These are phyloP conservation scores for Pythium guiyangense DNA, from an alignment of 352 stramenopile species.

Conservation along the genomic window DNA sequence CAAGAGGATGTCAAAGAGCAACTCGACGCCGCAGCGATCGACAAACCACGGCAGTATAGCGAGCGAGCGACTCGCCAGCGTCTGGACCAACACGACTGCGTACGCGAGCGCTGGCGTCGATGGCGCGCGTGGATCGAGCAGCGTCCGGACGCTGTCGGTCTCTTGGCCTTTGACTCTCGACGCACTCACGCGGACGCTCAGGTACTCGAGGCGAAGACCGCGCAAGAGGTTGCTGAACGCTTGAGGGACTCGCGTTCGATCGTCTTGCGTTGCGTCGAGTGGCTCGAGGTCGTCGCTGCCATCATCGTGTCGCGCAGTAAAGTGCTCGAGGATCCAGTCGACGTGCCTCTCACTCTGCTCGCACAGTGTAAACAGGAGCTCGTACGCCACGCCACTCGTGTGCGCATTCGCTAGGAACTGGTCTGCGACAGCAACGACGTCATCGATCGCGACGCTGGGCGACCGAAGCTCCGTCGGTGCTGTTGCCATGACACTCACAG, in stretches of 20 bases:
- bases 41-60: constrained; percentile 4
- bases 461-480: neutral
- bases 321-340: constrained; percentile 3
- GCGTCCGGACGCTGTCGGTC: constrained; percentile 3
- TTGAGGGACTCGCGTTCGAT: neutral
- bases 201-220: constrained; percentile 5
- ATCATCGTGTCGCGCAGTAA: neutral
- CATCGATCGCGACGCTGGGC: neutral
- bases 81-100: constrained; percentile 2
- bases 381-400: constrained; percentile 5
- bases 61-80: neutral
- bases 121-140: constrained; percentile 11
- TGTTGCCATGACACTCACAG: neutral
- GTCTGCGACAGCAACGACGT: constrained; percentile 4
- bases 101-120: constrained; percentile 10
- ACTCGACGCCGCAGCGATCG: constrained; percentile 1
- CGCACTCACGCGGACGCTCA: constrained; percentile 3
- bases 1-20: constrained; percentile 9
- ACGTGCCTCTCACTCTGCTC: neutral
- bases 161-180: constrained; percentile 8
- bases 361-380: constrained; percentile 12
- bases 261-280: neutral
- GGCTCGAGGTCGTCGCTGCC: neutral
- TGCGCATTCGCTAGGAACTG: constrained; percentile 1
- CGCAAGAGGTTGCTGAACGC: constrained; percentile 2